phyloP scores from a whole-genome alignment of 2,329 filamentous ascomycete species.

The Talaromyces sp. region DNA sequence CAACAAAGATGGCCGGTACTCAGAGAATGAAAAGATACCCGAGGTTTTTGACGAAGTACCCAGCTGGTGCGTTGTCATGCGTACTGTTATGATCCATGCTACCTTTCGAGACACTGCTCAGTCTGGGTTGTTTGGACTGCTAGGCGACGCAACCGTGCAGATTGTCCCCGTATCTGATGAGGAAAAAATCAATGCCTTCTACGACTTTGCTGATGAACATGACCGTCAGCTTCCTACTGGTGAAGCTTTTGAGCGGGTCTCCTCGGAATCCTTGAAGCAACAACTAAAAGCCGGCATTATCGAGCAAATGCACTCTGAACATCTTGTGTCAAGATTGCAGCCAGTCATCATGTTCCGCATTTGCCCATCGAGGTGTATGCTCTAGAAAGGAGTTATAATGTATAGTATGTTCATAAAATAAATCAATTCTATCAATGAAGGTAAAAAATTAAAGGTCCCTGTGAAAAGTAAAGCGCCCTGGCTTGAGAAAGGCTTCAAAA shows the following conservation, averaged over 20 bases:
- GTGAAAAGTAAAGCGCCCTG: too few species aligned
- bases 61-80: slow-evolving; percentile 3
- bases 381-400: background rate
- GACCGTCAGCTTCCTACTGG: background rate
- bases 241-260: background rate
- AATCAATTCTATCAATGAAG: too few species aligned
- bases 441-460: too few species aligned
- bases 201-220: slow-evolving; percentile 1
- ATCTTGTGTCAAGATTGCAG: background rate
- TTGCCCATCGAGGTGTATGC: background rate
- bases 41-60: slow-evolving; percentile 1
- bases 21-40: background rate
- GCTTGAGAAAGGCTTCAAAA: too few species aligned
- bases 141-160: slow-evolving; percentile 3
- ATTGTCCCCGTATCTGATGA: slow-evolving; percentile 1
- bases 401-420: too few species aligned
- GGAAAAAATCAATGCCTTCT: slow-evolving; percentile 1
- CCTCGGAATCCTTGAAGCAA: background rate
- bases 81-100: slow-evolving; percentile 2
- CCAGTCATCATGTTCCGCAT: slow-evolving; percentile 7
- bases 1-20: too few species aligned
- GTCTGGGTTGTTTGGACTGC: slow-evolving; percentile 2
- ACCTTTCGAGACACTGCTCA: background rate
- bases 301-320: background rate
- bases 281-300: background rate